Base-by-base conservation (phyloP, 2,329 filamentous ascomycete species). In the Xylaria sp. region DNA sequence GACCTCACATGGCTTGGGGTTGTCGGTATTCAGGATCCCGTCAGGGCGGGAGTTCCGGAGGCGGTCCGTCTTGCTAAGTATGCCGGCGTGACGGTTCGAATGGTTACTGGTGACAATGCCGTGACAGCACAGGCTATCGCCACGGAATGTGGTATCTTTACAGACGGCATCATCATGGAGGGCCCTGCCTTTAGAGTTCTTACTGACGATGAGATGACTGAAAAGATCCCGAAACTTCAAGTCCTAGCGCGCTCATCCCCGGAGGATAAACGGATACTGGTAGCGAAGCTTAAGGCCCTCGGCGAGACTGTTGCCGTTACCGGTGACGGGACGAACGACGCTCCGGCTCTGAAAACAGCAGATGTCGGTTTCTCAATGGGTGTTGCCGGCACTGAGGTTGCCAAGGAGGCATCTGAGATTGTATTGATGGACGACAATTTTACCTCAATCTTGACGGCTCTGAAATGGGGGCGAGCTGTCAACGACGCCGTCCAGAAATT, bases 71-170 rank as follows among this genome's bases (percentile, higher is more conserved):
- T 88, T 76, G 92, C 91, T 70, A 87, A 90, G 73, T 84, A 84
- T 31, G 91, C 91, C 20, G 91, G 91, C 64, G 91, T 94, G 18
- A 84, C 88, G 65, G 90, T 92, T 57, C 90, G 91, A 74, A 93
- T 93, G 91, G 91, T 93, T 59, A 93, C 91, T 28, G 90, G 89
- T 73, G 90, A 93, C 79, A 93, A 93, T 75, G 82, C 92, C 70
- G 84, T 89, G 23, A 94, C 92, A 25, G 92, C 91, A 9, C 88
- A 88, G 60, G 92, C 92, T 2, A 94, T 94, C 73, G 91, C 92
- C 1, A 85, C 83, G 9, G 90, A 94, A 68, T 94, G 92, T 72
- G 92, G 92, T 59, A 92, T 94, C 67, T 86, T 86, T 79, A 86
- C 85, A 20, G 86, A 87, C 52, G 89, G 87, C 5, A 80, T 90